These are phyloP conservation scores for Coemansia sp. DNA, from an alignment of 192 early-diverging fungal species.

Conservation along the genomic window DNA sequence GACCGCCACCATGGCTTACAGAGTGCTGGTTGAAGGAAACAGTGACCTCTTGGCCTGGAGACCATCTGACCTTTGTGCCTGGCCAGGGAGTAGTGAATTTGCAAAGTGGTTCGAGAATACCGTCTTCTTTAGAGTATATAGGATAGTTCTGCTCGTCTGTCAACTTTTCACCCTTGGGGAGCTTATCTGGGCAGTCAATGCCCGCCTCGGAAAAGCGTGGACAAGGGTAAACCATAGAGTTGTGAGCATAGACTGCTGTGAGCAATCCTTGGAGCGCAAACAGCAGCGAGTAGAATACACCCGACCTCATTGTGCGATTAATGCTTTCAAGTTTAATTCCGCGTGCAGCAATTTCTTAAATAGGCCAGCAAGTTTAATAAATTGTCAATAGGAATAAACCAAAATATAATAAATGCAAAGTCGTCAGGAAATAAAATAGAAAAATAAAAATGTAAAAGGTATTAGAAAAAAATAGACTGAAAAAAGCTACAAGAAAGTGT, in stretches of 20 bases:
- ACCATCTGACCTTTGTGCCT: conserved; percentile 34
- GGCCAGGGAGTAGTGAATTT: conserved; percentile 28
- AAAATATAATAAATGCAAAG: no score
- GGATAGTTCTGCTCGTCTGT: conserved; percentile 9
- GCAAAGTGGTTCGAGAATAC: conserved; percentile 23
- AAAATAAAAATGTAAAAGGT: not conserved
- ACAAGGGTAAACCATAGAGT: conserved; percentile 13
- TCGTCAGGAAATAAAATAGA: not conserved
- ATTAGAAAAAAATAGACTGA: conserved; percentile 1
- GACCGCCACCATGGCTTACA: conserved; percentile 54
- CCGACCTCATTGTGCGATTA: not conserved
- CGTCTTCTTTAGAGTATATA: not conserved
- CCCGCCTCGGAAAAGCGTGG: conserved; percentile 16
- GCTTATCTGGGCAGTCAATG: not conserved
- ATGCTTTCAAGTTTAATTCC: not conserved
- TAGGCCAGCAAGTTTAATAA: no score
- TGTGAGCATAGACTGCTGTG: conserved; percentile 2
- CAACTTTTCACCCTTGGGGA: conserved; percentile 5
- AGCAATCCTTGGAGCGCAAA: conserved; percentile 2
- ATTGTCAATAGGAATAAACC: not conserved
- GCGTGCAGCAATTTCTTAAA: no score
- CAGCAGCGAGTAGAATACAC: conserved; percentile 1
- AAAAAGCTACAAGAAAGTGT: not conserved
- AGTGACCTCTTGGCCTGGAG: conserved; percentile 48
- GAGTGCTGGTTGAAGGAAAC: conserved; percentile 39